Conservation (phyloP, 1,139 yeast species). For the Geotrichum restrictum region DNA sequence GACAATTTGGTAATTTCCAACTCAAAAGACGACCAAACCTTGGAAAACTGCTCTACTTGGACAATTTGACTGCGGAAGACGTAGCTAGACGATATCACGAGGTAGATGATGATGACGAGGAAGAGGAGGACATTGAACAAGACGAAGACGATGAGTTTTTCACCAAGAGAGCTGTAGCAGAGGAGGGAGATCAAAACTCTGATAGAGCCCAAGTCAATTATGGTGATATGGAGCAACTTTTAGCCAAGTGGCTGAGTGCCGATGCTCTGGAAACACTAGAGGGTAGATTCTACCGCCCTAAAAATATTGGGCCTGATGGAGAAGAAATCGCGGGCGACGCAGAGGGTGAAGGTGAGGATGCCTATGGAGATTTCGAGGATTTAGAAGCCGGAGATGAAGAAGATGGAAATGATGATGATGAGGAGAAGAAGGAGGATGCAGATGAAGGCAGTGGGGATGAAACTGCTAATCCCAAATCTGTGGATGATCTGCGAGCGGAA, state of each 20-base stretch:
- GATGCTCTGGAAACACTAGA: conserved; percentile 46
- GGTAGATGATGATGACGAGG: conserved; percentile 45
- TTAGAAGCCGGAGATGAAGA: conserved; percentile 72
- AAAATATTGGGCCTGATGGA: conserved; percentile 41
- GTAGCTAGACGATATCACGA: conserved; percentile 74
- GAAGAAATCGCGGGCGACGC: conserved; percentile 33
- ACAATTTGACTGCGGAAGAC: conserved; percentile 69
- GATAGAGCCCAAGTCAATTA: conserved; percentile 23
- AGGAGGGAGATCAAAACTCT: conserved; percentile 34
- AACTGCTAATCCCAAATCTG: conserved; percentile 48
- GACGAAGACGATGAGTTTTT: conserved; percentile 65
- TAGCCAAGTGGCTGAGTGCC: conserved; percentile 47
- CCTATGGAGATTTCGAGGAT: conserved; percentile 64
- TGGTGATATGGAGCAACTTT: conserved; percentile 27
- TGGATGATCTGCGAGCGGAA: conserved; percentile 51
- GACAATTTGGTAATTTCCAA: conserved; percentile 26
- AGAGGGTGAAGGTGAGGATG: conserved; percentile 41
- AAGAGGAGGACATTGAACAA: conserved; percentile 46
- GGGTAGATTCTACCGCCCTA: conserved; percentile 65
- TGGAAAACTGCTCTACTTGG: conserved; percentile 72
- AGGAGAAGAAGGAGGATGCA: conserved; percentile 39
- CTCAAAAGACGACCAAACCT: conserved; percentile 66
- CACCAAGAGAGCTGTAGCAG: conserved; percentile 51
- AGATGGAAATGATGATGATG: conserved; percentile 27
- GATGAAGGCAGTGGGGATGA: conserved; percentile 50